Base-by-base conservation (phyloP, 225 moss, liverwort and hornwort genomes). In the Takakia lepidozioides region DNA sequence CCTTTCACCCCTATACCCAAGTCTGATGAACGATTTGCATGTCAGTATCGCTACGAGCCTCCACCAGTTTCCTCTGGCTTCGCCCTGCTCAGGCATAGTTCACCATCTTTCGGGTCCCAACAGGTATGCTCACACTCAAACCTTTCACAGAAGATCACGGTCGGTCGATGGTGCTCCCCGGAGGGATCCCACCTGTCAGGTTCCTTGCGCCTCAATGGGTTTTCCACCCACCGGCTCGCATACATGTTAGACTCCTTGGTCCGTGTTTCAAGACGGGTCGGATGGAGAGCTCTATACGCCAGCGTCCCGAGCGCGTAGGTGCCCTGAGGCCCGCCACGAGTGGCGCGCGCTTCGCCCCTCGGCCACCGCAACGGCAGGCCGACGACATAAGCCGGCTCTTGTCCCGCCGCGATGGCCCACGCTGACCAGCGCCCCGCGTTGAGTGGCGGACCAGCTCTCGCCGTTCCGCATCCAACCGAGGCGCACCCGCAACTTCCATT, bases 181-280 rank as follows among this genome's bases (percentile, higher is more conserved):
- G 24, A 19, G 29, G 58, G 47, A 46, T 58, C 58, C 45, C 58
- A 48, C 58, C 47, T 30, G 32, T 58, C 32, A 57, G 30, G 1
- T 58, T 58, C 15, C 46, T 58, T 58, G 30, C 48, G 47, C 58
- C 47, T 58, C 32, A 47, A 24, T 35, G 47, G 58, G 47, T 58
- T 58, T 48, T 30, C 39, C 37, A 18, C 54, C 38, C 54, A 25
- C 39, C 29, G 51, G 17, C 51, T 51, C 39, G 38, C 39, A 58
- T 51, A 58, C 57, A 65, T 57, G 69, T 69, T 57, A 60, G 67
- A 67, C 69, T 69, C 61, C 69, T 67, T 61, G 56, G 68, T 68
- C 61, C 55, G 43, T 61, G 56, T 68, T 68, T 68, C 61, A 68
- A 61, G 61, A 61, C 49, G 57, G 64, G 54, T 29, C 54, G 48